Conservation (phyloP, 2,329 filamentous ascomycete genomes). For the Arthrobotrys sphaeroides region DNA sequence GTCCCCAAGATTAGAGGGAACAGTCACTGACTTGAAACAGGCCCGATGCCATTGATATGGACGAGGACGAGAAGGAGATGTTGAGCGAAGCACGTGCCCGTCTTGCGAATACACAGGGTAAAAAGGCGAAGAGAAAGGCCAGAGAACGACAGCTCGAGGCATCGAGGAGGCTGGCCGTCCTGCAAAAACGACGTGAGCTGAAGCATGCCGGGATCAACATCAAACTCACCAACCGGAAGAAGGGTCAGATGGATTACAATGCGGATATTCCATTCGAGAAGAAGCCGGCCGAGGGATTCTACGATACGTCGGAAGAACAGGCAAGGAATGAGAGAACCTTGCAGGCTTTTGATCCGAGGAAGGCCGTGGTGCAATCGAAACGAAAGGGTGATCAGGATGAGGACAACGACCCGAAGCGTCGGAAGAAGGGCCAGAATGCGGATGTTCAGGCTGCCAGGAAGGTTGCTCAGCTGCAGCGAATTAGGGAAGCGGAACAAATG, state of each 20-base stretch:
- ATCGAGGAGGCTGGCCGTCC: slow-evolving; percentile 83
- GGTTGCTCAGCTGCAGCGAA: slow-evolving; percentile 91
- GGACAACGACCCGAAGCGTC: slow-evolving; percentile 70
- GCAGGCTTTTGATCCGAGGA: slow-evolving; percentile 87
- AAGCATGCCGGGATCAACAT: slow-evolving; percentile 99
- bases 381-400: slow-evolving; percentile 92
- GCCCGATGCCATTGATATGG: slow-evolving; percentile 89
- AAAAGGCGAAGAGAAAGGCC: slow-evolving; percentile 98
- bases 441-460: slow-evolving; percentile 80
- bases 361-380: slow-evolving; percentile 87
- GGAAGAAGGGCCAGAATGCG: slow-evolving; percentile 80
- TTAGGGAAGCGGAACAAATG: slow-evolving; percentile 94
- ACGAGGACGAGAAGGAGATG: slow-evolving; percentile 99
- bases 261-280: slow-evolving; percentile 98
- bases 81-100: slow-evolving; percentile 95
- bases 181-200: slow-evolving; percentile 94
- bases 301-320: slow-evolving; percentile 87
- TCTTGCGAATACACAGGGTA: slow-evolving; percentile 96
- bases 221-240: slow-evolving; percentile 89
- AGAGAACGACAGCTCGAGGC: slow-evolving; percentile 95
- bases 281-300: slow-evolving; percentile 86
- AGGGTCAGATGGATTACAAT: slow-evolving; percentile 99
- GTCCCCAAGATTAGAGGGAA: background rate
- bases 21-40: slow-evolving; percentile 20
- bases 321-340: slow-evolving; percentile 82